Evolutionary conservation across 2,329 filamentous ascomycete genomes (phyloP), one percentile per base, ranked within the genome.

Genomic region (Colletotrichum sansevieriae): DNA sequence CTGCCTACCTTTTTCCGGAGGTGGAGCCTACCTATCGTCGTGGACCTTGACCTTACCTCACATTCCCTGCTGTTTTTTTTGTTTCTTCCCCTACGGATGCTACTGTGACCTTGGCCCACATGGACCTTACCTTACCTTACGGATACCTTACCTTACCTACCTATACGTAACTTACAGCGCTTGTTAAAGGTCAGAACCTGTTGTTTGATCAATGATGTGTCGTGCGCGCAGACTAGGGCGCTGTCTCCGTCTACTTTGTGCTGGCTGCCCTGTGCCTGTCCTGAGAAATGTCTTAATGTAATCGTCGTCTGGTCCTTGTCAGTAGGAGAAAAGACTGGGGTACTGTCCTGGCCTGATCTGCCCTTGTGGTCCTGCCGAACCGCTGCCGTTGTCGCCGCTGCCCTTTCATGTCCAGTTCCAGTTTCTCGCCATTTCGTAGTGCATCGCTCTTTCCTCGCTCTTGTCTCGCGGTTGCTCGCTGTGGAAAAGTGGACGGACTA

Each of bases 401-500:
- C 41, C 56, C 49, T 25, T 25, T 54, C 29, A 8, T 25, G 29
- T 54, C 20, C 47, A 51, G 25, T 29, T 8, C 29, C 29, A 29
- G 29, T 29, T 29, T 29, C 29, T 29, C 29, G 29, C 29, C 29
- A 29, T 29, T 29, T 39, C 12, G 37, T 2, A 39, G 37, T 33
- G 35, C 41, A 49, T 63, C 62, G 65, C 62, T 56, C 62, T 61
- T 66, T 69, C 62, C 41, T 69, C 62, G 65, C 54, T 60, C 35
- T 15, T 60, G 33, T 46, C 55, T 60, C 65, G 66, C 62, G 61
- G 43, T 66, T 66, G 37, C 41, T 35, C 18, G 18, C 43, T 20
- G 8, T 13, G 22, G 25, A 59, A 62, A 54, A 43, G 52, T 65
- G 35, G 65, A 33, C 47, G 47, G 43, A 55, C 61, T 55, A 65